Evolutionary conservation across 352 stramenopile genomes (phyloP).

Genomic region (Phytopythium aichiense): DNA sequence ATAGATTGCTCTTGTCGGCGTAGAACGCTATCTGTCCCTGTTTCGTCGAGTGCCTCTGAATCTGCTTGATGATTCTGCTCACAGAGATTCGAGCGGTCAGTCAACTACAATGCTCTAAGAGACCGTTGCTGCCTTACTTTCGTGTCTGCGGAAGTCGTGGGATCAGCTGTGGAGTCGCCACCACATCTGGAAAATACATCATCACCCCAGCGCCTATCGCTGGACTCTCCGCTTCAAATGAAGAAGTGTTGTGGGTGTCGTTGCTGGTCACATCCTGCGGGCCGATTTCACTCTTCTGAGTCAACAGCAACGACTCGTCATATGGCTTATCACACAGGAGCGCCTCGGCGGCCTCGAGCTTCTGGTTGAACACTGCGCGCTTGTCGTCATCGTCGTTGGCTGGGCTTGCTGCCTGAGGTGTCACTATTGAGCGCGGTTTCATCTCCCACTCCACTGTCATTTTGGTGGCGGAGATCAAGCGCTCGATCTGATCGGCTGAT

Average conservation of each 20-base stretch:
- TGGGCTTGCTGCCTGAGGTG: conserved; percentile 18
- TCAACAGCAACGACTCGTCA: conserved; percentile 12
- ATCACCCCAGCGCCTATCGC: conserved; percentile 1
- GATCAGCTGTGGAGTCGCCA: conserved; percentile 35
- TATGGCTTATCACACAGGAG: conserved; percentile 44
- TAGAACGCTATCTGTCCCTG: conserved; percentile 66
- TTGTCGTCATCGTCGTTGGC: conserved; percentile 23
- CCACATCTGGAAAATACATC: conserved; percentile 24
- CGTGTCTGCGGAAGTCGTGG: conserved; percentile 50
- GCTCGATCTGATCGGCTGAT: conserved; percentile 28
- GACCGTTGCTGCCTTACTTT: conserved; percentile 23
- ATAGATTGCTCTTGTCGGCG: conserved; percentile 65
- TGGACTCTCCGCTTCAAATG: background rate
- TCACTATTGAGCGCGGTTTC: conserved; percentile 24
- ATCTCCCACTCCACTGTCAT: conserved; percentile 55
- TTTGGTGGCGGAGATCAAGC: conserved; percentile 19
- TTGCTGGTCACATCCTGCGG: background rate
- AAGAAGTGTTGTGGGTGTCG: background rate
- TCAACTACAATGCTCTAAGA: background rate
- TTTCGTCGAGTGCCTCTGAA: conserved; percentile 47
- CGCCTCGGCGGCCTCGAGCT: conserved; percentile 53
- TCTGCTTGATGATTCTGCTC: conserved; percentile 52
- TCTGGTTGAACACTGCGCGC: conserved; percentile 42
- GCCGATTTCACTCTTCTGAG: background rate
- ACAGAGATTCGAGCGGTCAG: background rate